Evolutionary conservation across 305 asterid species (phyloP).

Genomic region (Solanum hybrid): DNA sequence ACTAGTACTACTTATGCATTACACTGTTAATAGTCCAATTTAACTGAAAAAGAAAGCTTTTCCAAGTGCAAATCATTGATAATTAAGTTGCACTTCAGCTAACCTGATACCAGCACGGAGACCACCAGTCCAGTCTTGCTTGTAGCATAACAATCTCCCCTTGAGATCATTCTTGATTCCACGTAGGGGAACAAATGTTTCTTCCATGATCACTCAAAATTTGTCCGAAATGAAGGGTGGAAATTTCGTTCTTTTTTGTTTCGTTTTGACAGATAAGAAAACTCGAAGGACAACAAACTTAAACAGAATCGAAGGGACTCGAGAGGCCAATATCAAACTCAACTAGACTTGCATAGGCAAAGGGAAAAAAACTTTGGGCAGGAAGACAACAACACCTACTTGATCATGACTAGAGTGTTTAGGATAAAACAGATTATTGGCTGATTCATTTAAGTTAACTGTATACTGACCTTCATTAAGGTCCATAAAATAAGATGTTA

Average conservation of each 20-base stretch:
- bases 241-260: not conserved
- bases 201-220: constrained; percentile 55
- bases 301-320: constrained; percentile 29
- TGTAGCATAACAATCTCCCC: constrained; percentile 80
- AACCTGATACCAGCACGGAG: constrained; percentile 81
- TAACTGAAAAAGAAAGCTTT: not conserved
- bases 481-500: constrained; percentile 27
- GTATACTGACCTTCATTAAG: constrained; percentile 31
- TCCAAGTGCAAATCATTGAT: not conserved
- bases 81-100: constrained; percentile 11
- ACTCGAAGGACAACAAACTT: constrained; percentile 22
- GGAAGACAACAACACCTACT: constrained; percentile 34
- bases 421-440: constrained; percentile 1
- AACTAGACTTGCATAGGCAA: constrained; percentile 26
- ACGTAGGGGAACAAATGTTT: constrained; percentile 87
- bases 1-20: not conserved
- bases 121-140: constrained; percentile 88
- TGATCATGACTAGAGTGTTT: constrained; percentile 22
- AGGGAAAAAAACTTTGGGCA: constrained; percentile 32
- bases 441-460: constrained; percentile 9
- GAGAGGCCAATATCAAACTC: constrained; percentile 44
- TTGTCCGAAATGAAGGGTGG: constrained; percentile 3
- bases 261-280: constrained; percentile 7
- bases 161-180: constrained; percentile 88
- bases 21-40: constrained; percentile 3